Percentiles rank a stretch among this genome's conserved stretches.
Evolutionary conservation across 495 filamentous ascomycete genomes (phyloP).

Genomic region (Symbiotaphrina buchneri): DNA sequence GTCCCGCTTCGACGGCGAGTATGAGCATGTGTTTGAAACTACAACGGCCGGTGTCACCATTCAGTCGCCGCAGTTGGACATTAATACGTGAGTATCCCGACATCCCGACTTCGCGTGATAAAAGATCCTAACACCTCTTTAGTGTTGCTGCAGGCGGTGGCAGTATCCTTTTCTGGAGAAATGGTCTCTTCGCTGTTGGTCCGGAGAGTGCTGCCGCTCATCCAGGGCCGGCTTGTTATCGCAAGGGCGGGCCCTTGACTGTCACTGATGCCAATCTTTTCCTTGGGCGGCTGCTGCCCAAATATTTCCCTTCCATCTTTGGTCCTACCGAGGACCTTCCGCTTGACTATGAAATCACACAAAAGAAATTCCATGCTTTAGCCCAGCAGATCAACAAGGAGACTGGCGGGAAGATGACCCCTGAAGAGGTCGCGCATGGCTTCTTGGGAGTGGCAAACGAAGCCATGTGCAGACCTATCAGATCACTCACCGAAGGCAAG

Average conservation of each 20-base stretch:
- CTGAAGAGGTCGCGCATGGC: conserved; percentile 5
- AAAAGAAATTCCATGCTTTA: conserved; percentile 1
- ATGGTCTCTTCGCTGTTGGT: conserved; percentile 5
- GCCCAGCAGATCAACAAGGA: conserved; percentile 1
- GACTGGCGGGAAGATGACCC: conserved; percentile 1
- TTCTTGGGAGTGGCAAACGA: conserved; percentile 6
- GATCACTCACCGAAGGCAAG: conserved; percentile 5
- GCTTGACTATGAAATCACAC: conserved; percentile 5
- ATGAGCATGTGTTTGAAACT: background rate
- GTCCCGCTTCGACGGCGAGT: background rate
- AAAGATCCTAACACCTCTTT: too few relatives aligned
- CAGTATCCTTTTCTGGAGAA: conserved; percentile 3
- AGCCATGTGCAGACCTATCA: conserved; percentile 5
- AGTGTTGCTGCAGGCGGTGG: conserved; percentile 4
- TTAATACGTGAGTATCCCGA: too few relatives aligned
- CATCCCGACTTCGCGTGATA: too few relatives aligned
- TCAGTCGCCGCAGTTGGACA: background rate
- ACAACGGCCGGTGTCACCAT: background rate
- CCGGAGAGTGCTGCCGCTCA: conserved; percentile 5
- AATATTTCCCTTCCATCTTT: conserved; percentile 7
- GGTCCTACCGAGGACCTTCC: too few relatives aligned
- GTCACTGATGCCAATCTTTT: conserved; percentile 6
- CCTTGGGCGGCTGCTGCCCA: conserved; percentile 4
- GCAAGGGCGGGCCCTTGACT: conserved; percentile 6
- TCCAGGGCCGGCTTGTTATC: conserved; percentile 5